Percentiles rank a stretch among this genome's conserved stretches.
Conservation (phyloP, 2,329 filamentous ascomycete genomes). For the Microcera coccophila region DNA sequence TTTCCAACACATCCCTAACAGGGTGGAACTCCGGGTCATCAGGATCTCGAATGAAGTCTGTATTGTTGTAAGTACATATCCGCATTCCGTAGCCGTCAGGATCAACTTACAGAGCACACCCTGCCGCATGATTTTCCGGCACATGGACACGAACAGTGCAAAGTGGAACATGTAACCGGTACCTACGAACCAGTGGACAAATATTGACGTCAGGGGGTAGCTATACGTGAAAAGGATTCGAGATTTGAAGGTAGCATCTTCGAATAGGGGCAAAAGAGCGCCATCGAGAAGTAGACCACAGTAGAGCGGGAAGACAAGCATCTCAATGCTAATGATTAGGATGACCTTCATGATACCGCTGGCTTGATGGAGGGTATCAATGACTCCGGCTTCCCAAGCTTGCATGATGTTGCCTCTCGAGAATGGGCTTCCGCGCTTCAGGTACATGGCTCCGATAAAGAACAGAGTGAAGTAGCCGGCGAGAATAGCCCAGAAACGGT, state of each 20-base stretch:
- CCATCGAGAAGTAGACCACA: conserved; percentile 87
- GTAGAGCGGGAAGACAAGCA: conserved; percentile 95
- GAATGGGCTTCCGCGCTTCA: conserved; percentile 68
- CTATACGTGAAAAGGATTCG: conserved; percentile 72
- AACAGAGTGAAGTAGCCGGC: conserved; percentile 78
- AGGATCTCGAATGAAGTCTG: conserved; percentile 94
- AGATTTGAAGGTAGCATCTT: conserved; percentile 70
- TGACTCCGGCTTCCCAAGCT: conserved; percentile 70
- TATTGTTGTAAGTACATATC: conserved; percentile 11
- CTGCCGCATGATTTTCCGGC: conserved; percentile 91
- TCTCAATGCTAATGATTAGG: conserved; percentile 96
- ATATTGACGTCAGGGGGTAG: conserved; percentile 84
- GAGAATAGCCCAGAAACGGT: conserved; percentile 68
- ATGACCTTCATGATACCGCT: conserved; percentile 98
- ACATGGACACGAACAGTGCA: conserved; percentile 97
- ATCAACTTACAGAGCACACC: conserved; percentile 79
- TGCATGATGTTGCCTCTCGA: conserved; percentile 53
- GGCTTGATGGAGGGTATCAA: conserved; percentile 84
- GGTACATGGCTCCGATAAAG: conserved; percentile 70
- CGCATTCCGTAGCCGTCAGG: background rate
- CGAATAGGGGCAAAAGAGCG: conserved; percentile 85
- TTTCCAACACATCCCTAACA: conserved; percentile 91
- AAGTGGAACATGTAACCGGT: conserved; percentile 99
- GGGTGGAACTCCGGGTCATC: conserved; percentile 98
- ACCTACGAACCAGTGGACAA: conserved; percentile 97